phyloP scores from a whole-genome alignment of 1,284 basidiomycete species.

The Cutaneotrichosporon spelunceum region DNA sequence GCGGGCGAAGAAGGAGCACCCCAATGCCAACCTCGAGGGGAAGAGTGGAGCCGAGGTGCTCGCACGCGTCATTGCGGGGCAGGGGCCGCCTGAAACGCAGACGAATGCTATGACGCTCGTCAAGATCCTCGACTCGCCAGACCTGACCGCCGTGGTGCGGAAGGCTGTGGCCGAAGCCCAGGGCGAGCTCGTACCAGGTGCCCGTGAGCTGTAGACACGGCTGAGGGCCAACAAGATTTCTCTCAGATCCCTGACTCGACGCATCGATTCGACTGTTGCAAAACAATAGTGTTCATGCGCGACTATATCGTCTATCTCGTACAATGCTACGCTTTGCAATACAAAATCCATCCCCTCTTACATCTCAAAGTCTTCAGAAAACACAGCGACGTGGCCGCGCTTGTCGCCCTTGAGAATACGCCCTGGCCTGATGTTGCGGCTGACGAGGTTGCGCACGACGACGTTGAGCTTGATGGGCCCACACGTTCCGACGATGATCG shows the following conservation, averaged over 20 bases:
- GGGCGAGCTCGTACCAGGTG: not conserved
- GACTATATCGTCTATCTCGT: slow-evolving; percentile 1
- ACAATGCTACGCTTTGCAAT: slow-evolving; percentile 4
- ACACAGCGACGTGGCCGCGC: slow-evolving; percentile 61
- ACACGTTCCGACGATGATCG: slow-evolving; percentile 70
- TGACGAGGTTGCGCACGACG: slow-evolving; percentile 66
- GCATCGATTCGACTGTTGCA: not conserved
- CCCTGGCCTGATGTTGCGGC: slow-evolving; percentile 61
- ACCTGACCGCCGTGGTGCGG: not conserved
- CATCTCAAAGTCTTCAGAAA: slow-evolving; percentile 67
- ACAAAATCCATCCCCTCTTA: slow-evolving; percentile 16
- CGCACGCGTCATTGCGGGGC: slow-evolving; percentile 14
- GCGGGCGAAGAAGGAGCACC: not conserved
- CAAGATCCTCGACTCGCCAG: not conserved
- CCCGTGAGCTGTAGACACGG: not conserved
- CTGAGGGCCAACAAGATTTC: too few species aligned
- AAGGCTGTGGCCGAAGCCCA: not conserved
- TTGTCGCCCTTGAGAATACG: slow-evolving; percentile 62
- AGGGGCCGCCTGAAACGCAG: slow-evolving; percentile 13
- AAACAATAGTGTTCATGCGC: not conserved
- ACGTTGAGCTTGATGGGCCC: slow-evolving; percentile 71
- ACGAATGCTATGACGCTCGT: slow-evolving; percentile 17
- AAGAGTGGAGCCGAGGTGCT: slow-evolving; percentile 9
- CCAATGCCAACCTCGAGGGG: not conserved
- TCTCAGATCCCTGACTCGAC: not conserved